Base-by-base conservation (phyloP, 345 rosid genomes). In the Hibiscus syriacus region DNA sequence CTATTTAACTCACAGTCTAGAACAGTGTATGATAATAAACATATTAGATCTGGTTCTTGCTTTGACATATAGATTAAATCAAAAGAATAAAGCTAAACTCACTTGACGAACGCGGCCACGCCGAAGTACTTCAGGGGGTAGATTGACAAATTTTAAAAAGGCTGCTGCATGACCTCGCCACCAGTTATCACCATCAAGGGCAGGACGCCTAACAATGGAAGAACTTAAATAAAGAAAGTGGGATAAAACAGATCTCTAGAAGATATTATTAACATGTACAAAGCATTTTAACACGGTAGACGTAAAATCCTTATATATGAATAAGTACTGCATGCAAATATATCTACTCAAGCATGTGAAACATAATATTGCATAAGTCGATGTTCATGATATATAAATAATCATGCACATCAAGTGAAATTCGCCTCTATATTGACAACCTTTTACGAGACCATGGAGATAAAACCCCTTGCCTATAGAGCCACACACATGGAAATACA, bases 101-200 rank as follows among this genome's bases (percentile, higher is more conserved):
- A 85, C 96, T 81, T 85, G 85, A 76, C 85, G 78, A 70, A 93
- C 90, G 67, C 98, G 96, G 55, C 96, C 97, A 39, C 49, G 58
- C 66, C 90, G 81, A 79, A 93, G 94, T 66, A 78, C 83, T 32
- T 82, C 86, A 55, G 85, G 58, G 22, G 96, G 83, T 73, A 83
- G 83, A 66, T 86, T 70, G 50, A 79, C 76, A 66, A 85, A 80
- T 70, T 88, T 93, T 55, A 90, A 74, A 79, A 84, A 93, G 56
- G 98, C 97, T 70, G 97, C 87, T 54, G 97, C 97, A 78, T 93
- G 96, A 71, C 98, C 97, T 64, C 96, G 81, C 96, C 96, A 90
- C 92, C 96, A 93, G 52, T 93, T 93, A 77, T 93, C 97, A 48
- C 97, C 97, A 54, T 82, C 80, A 70, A 93, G 90, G 61, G 68